Base-by-base conservation (phyloP, 1,284 basidiomycete genomes). In the Ustilago cynodontis region DNA sequence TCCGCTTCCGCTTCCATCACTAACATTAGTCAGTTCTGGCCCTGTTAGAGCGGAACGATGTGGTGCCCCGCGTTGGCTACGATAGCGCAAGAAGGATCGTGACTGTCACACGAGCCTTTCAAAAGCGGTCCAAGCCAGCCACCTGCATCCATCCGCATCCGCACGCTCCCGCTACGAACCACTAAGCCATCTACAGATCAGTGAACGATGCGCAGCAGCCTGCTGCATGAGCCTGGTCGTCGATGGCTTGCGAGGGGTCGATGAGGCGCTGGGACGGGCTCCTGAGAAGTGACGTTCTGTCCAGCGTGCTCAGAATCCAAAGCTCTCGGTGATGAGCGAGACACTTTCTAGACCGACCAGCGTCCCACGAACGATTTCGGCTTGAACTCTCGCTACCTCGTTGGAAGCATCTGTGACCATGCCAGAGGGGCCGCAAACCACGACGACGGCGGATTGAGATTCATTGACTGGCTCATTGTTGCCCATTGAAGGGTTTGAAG, bases 371-470 rank as follows among this genome's bases (percentile, higher is more conserved):
- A 63, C 29, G n/a, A 78, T 67, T 18, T 75, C 59, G 14, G 57
- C 47, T 54, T 78, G 76, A 6, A 75, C 31, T 10, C 29, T 22
- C 16, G 72, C 71, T 18, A 65, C 63, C 5, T 59, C 65, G 24
- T 74, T 74, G 14, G 67, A 66, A n/a, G 76, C 68, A 49, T 78
- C 76, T 6, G 39, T n/a, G 4, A 69, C 71, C 71, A 78, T 78
- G 5, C 64, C 64, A 6, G 41, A 29, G 24, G 76, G 76, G 0
- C 76, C 76, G 26, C 76, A 78, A 3, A 71, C 72, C 10, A 78
- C 67, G 11, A 71, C 56, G 14, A 68, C 71, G 9, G 65, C 65
- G 3, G 76, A 71, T 5, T 26, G n/a, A 18, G 65, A 53, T 3
- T 11, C 11, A 11, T 51, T 24, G 14, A 28, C 13, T 14, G 13